Evolutionary conservation across 441 rosid genomes (phyloP).

Genomic region (Eutrema salsugineum): DNA sequence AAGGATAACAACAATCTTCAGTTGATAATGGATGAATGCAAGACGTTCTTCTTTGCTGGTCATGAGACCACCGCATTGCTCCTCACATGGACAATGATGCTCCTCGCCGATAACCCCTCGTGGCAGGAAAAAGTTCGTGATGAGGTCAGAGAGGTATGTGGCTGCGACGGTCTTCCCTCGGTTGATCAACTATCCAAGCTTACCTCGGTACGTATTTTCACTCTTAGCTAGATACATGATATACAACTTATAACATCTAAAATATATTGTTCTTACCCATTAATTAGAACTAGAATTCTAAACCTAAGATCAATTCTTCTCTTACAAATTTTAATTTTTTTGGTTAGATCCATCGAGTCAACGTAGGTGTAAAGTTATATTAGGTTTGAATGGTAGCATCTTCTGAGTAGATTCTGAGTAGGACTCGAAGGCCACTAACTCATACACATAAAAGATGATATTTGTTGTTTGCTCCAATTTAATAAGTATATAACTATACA

Average conservation of each 20-base stretch:
- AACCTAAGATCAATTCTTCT: background rate
- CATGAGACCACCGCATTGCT: conserved; percentile 88
- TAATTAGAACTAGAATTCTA: background rate
- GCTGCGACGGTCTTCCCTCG: conserved; percentile 44
- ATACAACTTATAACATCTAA: background rate
- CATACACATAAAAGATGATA: conserved; percentile 19
- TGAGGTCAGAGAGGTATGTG: conserved; percentile 60
- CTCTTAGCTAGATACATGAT: no score
- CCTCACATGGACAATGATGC: conserved; percentile 95
- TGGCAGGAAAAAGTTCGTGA: conserved; percentile 84
- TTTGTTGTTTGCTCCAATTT: conserved; percentile 22
- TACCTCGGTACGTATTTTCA: conserved; percentile 46
- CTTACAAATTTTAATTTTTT: background rate
- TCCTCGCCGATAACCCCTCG: conserved; percentile 69
- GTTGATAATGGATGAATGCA: conserved; percentile 94
- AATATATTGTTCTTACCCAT: background rate
- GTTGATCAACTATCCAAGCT: conserved; percentile 71
- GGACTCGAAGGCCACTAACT: conserved; percentile 25
- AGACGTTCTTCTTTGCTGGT: conserved; percentile 95
- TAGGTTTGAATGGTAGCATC: background rate
- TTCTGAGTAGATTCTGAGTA: background rate
- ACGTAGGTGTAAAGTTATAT: background rate
- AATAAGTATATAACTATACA: background rate
- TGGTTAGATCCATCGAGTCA: background rate
- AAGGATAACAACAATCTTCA: conserved; percentile 49